Base-by-base conservation (phyloP, 495 filamentous ascomycete species). In the Aspergillus ellipticus region DNA sequence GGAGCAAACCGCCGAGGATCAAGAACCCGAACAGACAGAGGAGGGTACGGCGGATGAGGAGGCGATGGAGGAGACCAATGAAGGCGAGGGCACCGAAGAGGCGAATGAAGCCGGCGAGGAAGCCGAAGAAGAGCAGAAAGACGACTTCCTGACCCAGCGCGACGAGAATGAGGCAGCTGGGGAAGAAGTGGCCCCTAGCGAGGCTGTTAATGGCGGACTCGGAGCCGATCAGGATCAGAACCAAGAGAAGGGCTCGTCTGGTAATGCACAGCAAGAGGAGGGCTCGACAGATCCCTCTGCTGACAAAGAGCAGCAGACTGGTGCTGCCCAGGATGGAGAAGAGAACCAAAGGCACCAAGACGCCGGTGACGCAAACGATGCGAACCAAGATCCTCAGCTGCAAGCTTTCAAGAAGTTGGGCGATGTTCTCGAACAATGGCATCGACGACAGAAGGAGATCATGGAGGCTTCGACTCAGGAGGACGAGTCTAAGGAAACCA, bases 341-440 rank as follows among this genome's bases (percentile, higher is more conserved):
- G 74, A 79, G 24, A 75, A 61, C 63, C 73, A 76, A 62, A 70
- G 58, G 15, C 70, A 72, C 53, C 65, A 68, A 45, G 74, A 76
- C 46, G 67, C 69, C 19, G 75, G 71, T 52, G 72, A 72, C 45
- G 73, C 66, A 9, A 69, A 77, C 33, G 74, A 76, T 43, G 53
- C 57, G 6, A 59, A 63, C 42, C 79, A 84, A 42, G 80, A 87
- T 49, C 74, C 73, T 59, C 72, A 79, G 42, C 63, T 74, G 28
- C 72, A 77, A 52, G 85, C 90, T 2, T 96, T 96, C 77, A 90
- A 93, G 74, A 93, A 94, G 57, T 80, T 99, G 53, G 95, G 95
- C 2, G 90, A 97, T 74, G 85, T 88, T 19, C 78, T 99, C n/a
- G 92, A 97, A 62, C 78, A 85, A 58, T 99, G 92, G 92, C 90